Evolutionary conservation across 768 basidiomycete genomes (phyloP), one percentile per base, ranked within the genome.

Genomic region (Leccinum aurantiacum): DNA sequence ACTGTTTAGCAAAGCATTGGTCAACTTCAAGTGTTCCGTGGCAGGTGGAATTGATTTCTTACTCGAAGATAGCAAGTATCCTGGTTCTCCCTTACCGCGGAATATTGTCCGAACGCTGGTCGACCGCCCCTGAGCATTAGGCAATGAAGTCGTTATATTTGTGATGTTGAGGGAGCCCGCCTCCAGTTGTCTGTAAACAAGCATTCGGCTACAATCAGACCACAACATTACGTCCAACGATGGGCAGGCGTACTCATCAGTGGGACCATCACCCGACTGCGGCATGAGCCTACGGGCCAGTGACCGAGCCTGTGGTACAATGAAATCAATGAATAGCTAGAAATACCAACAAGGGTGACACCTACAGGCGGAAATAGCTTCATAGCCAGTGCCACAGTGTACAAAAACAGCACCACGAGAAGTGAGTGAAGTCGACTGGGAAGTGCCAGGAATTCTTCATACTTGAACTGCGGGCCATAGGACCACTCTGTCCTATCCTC

Each of bases 391-490:
- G 10, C 67, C 19, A 70, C 64, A 9, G 53, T 48, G 2, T 61
- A 59, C 49, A 67, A 9, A 72, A 77, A 67, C 9, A 78, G 44
- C n/a, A 80, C 77, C 13, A 79, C 57, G 2, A 80, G 13, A 6
- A 80, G 49, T 13, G 83, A 78, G n/a, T 75, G 66, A 4, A 85
- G 5, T 24, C 68, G 70, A 35, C 76, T 77, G 4, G 74, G 69
- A 53, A 75, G 78, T 4, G 73, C 75, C 63, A 82, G 19, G 59
- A 89, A 89, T 71, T 95, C 93, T 54, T 86, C 84, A 70, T 95
- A 96, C 49, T 76, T 76, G 78, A 97, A 93, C 3, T 81, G 67
- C 0, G 84, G 77, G 6, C 91, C 95, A 67, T 95, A 95, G 14
- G 72, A 53, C 2, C 69, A 58, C 35, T 57, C 62, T 46, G 62